Base-by-base conservation (phyloP, 2,329 filamentous ascomycete genomes). In the Colletotrichum nymphaeae region DNA sequence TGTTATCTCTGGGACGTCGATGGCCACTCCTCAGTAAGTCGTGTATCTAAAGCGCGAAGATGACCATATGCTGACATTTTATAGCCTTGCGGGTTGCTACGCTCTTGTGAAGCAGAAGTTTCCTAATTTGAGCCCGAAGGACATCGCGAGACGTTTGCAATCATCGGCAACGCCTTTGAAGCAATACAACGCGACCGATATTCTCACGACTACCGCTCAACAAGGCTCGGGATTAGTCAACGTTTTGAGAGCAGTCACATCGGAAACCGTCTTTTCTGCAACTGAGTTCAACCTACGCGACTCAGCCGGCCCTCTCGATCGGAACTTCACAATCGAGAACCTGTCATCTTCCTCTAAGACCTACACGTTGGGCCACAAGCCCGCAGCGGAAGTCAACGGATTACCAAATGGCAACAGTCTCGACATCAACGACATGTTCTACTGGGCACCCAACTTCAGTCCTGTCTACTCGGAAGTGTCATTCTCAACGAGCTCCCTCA, bases 1-100 rank as follows among this genome's bases (percentile, higher is more conserved):
- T 8, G 62, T 73, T 37, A 73, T 73, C 16, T 73, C 70, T n/a
- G 59, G 65, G 12, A 73, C 70, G 12, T 73, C 70, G 5, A 73
- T 73, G 70, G 64, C 70, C 5, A 69, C 70, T 3, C 66, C 69
- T 22, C 69, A 68, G 68, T 70, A 70, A 26, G 68, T 67, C 8
- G 19, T 16, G 8, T 14, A 30, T 30, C 24, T 11, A 11, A 28
- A 32, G 30, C n/a, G 32, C n/a, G 32, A 22, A 16, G 4, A 16
- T 24, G n/a, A n/a, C 11, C 12, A 11, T 42, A 22, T 2, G 8
- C 62, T 60, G 26, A 58, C 24, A 0, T 6, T n/a, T 24, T 8
- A n/a, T 14, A 70, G 68, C 22, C 22, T 72, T 63, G 64, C 69
- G 35, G 69, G 57, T 22, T 72, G 64, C 30, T 72, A 72, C 8